Conservation (phyloP, 148 eudicot species). For the Diospyros lotus region DNA sequence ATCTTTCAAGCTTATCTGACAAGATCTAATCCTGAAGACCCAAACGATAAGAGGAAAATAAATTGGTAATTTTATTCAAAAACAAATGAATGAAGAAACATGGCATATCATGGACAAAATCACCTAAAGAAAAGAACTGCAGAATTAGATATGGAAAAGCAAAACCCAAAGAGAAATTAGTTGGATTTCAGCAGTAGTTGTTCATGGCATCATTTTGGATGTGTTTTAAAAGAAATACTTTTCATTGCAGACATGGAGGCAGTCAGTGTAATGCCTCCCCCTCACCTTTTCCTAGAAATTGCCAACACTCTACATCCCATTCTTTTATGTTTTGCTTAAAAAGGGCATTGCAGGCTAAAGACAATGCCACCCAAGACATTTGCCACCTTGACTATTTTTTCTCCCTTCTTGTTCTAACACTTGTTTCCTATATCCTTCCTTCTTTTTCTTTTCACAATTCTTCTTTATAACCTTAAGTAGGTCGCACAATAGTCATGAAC, state of each 20-base stretch:
- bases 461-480: neutral
- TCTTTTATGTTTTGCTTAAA: neutral
- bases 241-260: neutral
- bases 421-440: neutral
- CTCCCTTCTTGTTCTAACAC: neutral
- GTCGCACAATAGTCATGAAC: neutral
- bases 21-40: constrained; percentile 4
- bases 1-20: constrained; percentile 2
- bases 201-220: neutral
- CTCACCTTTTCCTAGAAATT: neutral
- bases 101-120: neutral
- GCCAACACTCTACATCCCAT: neutral
- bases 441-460: neutral
- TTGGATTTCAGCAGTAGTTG: neutral
- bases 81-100: neutral
- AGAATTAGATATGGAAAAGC: neutral
- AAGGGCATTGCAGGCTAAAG: neutral
- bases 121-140: neutral
- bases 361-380: neutral
- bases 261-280: neutral
- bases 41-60: neutral
- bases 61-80: neutral
- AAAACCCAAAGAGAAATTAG: neutral
- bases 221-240: neutral
- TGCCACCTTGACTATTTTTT: neutral